These are phyloP conservation scores for Suhomyces bolitotheri DNA, from an alignment of 1,139 yeast genomes.

Conservation along the genomic window DNA sequence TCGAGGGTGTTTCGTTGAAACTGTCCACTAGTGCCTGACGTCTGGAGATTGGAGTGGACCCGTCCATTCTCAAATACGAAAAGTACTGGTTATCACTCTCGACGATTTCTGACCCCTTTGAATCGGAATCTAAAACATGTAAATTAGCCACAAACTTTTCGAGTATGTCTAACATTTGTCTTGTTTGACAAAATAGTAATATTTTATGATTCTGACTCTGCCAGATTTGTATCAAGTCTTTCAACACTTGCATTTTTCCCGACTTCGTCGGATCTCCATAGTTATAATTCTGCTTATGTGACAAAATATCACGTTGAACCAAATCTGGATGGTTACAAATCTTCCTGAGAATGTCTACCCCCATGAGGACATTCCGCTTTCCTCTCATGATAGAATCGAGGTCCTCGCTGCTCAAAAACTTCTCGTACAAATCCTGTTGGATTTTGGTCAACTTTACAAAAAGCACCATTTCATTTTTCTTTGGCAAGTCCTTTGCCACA, in stretches of 20 bases:
- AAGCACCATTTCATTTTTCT: slow-evolving; percentile 89
- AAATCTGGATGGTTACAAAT: slow-evolving; percentile 97
- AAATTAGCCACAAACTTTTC: slow-evolving; percentile 57
- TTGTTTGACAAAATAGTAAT: slow-evolving; percentile 82
- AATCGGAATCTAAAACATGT: slow-evolving; percentile 23
- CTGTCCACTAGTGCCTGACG: slow-evolving; percentile 79
- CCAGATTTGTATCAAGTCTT: slow-evolving; percentile 77
- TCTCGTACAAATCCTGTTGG: slow-evolving; percentile 73
- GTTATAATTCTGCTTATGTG: slow-evolving; percentile 42
- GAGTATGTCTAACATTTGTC: slow-evolving; percentile 89
- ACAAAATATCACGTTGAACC: slow-evolving; percentile 54
- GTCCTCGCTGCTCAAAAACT: slow-evolving; percentile 76
- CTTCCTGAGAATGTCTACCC: slow-evolving; percentile 85
- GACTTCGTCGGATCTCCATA: slow-evolving; percentile 73
- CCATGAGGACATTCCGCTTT: slow-evolving; percentile 77
- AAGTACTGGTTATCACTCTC: slow-evolving; percentile 22
- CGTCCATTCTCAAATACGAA: slow-evolving; percentile 85
- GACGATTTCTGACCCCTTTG: slow-evolving; percentile 19
- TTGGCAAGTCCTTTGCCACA: slow-evolving; percentile 95
- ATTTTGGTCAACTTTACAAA: slow-evolving; percentile 80
- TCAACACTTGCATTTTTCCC: slow-evolving; percentile 89
- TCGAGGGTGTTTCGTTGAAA: slow-evolving; percentile 63
- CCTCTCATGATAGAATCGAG: slow-evolving; percentile 72
- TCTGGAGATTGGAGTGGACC: slow-evolving; percentile 75
- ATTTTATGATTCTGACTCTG: slow-evolving; percentile 73